phyloP scores from a whole-genome alignment of 1,139 yeast species.

The Saccharomyces hybrid region DNA sequence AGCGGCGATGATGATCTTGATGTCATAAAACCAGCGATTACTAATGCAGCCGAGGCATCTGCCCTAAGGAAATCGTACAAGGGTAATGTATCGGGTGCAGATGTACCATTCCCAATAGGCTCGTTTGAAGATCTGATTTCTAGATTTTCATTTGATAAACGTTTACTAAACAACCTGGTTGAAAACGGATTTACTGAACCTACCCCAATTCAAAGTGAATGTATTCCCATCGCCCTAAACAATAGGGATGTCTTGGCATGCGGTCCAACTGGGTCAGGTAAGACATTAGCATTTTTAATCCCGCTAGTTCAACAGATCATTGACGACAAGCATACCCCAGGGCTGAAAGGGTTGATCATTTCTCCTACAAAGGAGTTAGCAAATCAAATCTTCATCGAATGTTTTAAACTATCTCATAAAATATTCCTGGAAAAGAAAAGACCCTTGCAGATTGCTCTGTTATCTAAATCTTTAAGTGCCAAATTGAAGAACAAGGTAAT shows the following conservation, averaged over 20 bases:
- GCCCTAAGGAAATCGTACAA: slow-evolving; percentile 47
- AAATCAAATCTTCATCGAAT: slow-evolving; percentile 69
- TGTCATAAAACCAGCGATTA: slow-evolving; percentile 37
- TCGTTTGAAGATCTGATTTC: slow-evolving; percentile 72
- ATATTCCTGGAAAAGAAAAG: slow-evolving; percentile 35
- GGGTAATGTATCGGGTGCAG: slow-evolving; percentile 67
- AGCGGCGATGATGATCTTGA: slow-evolving; percentile 16
- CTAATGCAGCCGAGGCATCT: slow-evolving; percentile 50
- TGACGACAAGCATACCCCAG: slow-evolving; percentile 30
- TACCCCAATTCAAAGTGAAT: slow-evolving; percentile 85
- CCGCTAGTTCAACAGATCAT: slow-evolving; percentile 63
- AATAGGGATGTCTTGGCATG: slow-evolving; percentile 72
- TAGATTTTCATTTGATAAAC: slow-evolving; percentile 59
- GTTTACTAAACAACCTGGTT: slow-evolving; percentile 56
- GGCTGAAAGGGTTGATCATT: slow-evolving; percentile 68
- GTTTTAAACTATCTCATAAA: slow-evolving; percentile 47
- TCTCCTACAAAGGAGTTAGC: slow-evolving; percentile 94
- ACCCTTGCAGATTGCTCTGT: slow-evolving; percentile 54
- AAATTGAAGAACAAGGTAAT: slow-evolving; percentile 57
- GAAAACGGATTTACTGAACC: slow-evolving; percentile 73
- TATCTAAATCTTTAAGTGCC: slow-evolving; percentile 69
- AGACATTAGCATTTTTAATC: slow-evolving; percentile 77
- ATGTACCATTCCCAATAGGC: slow-evolving; percentile 79
- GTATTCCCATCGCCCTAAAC: slow-evolving; percentile 61
- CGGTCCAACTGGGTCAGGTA: slow-evolving; percentile 94